Evolutionary conservation across 2,329 filamentous ascomycete species (phyloP).

Genomic region (Elsinoe arachidis): DNA sequence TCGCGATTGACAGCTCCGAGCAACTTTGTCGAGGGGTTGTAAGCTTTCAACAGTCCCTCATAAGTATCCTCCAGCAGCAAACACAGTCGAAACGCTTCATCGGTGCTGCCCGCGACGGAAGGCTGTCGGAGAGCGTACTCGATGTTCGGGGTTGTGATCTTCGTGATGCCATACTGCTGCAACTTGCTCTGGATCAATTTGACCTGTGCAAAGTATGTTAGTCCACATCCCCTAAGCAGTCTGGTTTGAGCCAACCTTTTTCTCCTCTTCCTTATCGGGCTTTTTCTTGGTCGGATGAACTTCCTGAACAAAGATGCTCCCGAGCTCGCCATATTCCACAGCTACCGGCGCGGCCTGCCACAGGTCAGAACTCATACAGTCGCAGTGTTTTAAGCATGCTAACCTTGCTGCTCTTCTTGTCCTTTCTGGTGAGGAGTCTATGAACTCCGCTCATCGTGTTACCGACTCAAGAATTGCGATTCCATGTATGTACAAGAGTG

Average conservation of each 20-base stretch:
- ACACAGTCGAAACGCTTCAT: constrained; percentile 68
- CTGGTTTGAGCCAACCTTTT: constrained; percentile 31
- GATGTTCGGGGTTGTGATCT: constrained; percentile 53
- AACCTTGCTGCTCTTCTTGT: constrained; percentile 39
- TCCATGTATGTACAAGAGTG: constrained; percentile 1
- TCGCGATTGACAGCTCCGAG: constrained; percentile 79
- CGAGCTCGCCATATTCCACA: constrained; percentile 53
- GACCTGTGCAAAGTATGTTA: constrained; percentile 30
- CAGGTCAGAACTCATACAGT: background rate
- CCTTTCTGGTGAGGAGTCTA: constrained; percentile 62
- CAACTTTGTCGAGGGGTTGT: constrained; percentile 62
- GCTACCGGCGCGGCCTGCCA: background rate
- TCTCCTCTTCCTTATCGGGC: constrained; percentile 46
- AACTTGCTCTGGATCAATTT: constrained; percentile 46
- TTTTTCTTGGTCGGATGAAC: constrained; percentile 42
- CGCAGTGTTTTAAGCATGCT: background rate
- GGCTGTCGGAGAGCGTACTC: constrained; percentile 53
- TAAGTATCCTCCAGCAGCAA: constrained; percentile 72
- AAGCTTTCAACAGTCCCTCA: constrained; percentile 67
- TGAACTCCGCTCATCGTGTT: constrained; percentile 43
- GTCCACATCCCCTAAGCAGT: background rate
- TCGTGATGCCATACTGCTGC: constrained; percentile 44
- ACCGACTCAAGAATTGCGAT: constrained; percentile 12
- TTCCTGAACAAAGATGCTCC: constrained; percentile 56
- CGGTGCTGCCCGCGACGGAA: constrained; percentile 59